Evolutionary conservation across 2,329 filamentous ascomycete genomes (phyloP), one percentile per base, ranked within the genome.

Genomic region (Claviceps paspali): DNA sequence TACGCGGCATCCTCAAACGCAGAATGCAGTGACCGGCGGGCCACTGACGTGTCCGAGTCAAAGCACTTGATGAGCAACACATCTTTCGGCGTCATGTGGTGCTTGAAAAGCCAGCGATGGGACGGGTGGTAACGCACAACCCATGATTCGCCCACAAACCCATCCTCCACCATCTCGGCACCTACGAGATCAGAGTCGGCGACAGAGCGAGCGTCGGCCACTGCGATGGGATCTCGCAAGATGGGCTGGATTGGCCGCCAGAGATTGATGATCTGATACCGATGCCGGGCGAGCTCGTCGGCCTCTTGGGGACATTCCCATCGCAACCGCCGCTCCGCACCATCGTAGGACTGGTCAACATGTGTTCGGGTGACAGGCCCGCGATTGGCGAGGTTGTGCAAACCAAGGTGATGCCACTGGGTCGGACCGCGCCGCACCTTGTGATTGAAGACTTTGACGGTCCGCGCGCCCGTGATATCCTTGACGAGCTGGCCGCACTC

Each of bases 381-480:
- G 67, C 53, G 83, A 72, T 35, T 63, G 48, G 59, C 34, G 65
- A 68, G 47, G 35, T 70, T 76, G 70, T 77, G 18, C 65, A 74
- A 38, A 61, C 76, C 73, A 61, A 79, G 53, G 48, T 79, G 80
- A 51, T 76, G 73, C 77, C 79, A 85, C 39, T 63, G 51, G 3
- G 59, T 55, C 6, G 58, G 59, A 0, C 60, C 59, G 31, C 55
- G 53, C 26, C 82, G 73, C 45, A 83, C 75, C 9, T 79, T 84
- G 56, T 85, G 76, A 56, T 84, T 79, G 59, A 84, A 84, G 39
- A 84, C 57, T 38, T 79, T 59, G 7, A 84, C 62, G n/a, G 67
- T 63, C 10, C 48, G 42, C n/a, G 76, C 67, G 3, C 72, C 69
- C 18, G 76, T 78, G 2, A 55, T 63, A 2, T 72, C 64, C 37